phyloP scores from a whole-genome alignment of 345 rosid species.

The Moringa oleifera region DNA sequence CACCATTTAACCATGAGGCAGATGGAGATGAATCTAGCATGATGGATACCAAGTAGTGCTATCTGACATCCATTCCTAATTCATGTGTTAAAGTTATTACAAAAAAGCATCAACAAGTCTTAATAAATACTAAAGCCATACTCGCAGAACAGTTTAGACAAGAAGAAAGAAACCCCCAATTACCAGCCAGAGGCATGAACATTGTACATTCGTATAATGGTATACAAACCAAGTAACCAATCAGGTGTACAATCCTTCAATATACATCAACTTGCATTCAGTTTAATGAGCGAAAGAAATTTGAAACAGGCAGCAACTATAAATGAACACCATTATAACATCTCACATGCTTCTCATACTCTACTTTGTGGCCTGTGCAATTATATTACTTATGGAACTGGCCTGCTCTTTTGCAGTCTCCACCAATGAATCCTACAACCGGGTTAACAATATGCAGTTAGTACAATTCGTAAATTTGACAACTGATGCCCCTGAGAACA shows the following conservation, averaged over 20 bases:
- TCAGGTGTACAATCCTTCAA: neutral
- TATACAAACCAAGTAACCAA: neutral
- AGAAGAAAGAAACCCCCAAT: too few relatives aligned
- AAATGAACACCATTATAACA: neutral
- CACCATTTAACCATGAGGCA: too few relatives aligned
- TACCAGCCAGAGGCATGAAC: too few relatives aligned
- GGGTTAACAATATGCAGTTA: slow-evolving; percentile 2
- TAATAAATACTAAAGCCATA: too few relatives aligned
- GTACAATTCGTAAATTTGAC: neutral
- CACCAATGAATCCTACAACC: slow-evolving; percentile 74
- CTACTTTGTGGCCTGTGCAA: slow-evolving; percentile 93
- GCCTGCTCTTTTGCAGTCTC: slow-evolving; percentile 95
- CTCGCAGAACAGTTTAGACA: too few relatives aligned
- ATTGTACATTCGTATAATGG: neutral
- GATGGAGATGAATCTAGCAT: too few relatives aligned
- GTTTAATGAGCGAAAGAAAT: neutral
- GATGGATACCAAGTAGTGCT: too few relatives aligned
- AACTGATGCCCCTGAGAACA: neutral
- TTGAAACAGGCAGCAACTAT: neutral
- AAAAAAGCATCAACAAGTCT: too few relatives aligned
- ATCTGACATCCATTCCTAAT: too few relatives aligned
- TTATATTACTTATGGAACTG: slow-evolving; percentile 77
- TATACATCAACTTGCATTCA: neutral
- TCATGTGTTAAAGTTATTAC: too few relatives aligned
- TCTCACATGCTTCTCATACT: neutral